A percentile compares a stretch with the other conserved stretches of the same genome.
These are phyloP conservation scores for Wickerhamiella qilinensis DNA, from an alignment of 805 yeast genomes.

Conservation along the genomic window DNA sequence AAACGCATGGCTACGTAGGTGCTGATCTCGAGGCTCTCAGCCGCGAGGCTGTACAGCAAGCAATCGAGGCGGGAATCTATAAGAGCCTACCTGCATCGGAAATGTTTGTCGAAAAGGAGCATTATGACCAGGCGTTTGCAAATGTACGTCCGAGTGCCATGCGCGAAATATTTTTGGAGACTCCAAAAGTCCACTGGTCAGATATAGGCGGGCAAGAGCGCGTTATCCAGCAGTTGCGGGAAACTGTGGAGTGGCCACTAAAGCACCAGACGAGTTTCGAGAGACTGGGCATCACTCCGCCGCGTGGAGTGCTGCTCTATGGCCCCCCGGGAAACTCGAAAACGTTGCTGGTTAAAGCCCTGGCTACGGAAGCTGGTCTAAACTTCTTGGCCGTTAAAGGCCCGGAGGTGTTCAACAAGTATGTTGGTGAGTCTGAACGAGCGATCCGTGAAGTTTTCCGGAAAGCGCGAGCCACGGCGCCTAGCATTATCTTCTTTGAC, in stretches of 20 bases:
- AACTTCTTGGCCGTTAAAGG: conserved; percentile 93
- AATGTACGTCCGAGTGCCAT: conserved; percentile 92
- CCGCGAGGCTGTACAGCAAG: conserved; percentile 74
- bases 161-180: conserved; percentile 87
- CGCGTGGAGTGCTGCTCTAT: conserved; percentile 80
- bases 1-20: conserved; percentile 95
- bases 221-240: conserved; percentile 63
- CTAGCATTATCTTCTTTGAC: conserved; percentile 87
- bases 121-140: conserved; percentile 53
- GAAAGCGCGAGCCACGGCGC: conserved; percentile 88
- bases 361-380: conserved; percentile 89
- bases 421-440: conserved; percentile 88
- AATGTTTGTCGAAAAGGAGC: conserved; percentile 34
- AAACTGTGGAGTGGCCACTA: conserved; percentile 84
- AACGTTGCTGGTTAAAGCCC: conserved; percentile 84
- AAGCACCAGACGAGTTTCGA: conserved; percentile 65
- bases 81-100: conserved; percentile 13
- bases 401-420: conserved; percentile 88
- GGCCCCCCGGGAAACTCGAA: conserved; percentile 99
- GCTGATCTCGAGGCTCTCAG: conserved; percentile 83
- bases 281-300: conserved; percentile 69
- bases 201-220: conserved; percentile 94
- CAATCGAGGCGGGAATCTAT: conserved; percentile 49
- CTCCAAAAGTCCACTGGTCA: conserved; percentile 84
- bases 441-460: conserved; percentile 87